These are phyloP conservation scores for Stemphylium vesicarium DNA, from an alignment of 2,329 filamentous ascomycete genomes.

Conservation along the genomic window DNA sequence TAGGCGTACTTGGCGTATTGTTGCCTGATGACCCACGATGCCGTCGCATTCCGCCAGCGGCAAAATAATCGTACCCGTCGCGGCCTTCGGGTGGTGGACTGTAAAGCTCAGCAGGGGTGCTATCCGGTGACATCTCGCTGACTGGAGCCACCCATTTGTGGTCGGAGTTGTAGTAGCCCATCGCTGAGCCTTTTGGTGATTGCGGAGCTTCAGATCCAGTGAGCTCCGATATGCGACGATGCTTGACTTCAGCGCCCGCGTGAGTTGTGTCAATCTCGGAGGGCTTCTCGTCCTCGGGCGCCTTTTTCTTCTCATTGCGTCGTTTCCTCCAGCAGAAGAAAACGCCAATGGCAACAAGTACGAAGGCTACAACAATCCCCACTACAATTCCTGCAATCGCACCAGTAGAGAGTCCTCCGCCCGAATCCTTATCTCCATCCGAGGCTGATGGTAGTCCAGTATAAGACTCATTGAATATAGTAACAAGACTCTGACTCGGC, in stretches of 20 bases:
- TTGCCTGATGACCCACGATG: conserved; percentile 34
- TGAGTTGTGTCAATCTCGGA: conserved; percentile 23
- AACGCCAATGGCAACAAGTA: conserved; percentile 27
- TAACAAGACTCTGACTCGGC: conserved; percentile 25
- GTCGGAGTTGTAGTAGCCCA: conserved; percentile 35
- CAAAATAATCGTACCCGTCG: conserved; percentile 35
- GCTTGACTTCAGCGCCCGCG: conserved; percentile 32
- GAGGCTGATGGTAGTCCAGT: conserved; percentile 1
- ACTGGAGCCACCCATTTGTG: conserved; percentile 40
- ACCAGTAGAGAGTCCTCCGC: conserved; percentile 29
- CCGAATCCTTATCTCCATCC: conserved; percentile 1
- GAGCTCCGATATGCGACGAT: conserved; percentile 44
- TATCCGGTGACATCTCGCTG: conserved; percentile 42
- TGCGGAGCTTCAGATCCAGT: conserved; percentile 36
- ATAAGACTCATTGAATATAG: conserved; percentile 34
- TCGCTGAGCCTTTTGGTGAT: conserved; percentile 32
- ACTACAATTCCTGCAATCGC: conserved; percentile 45
- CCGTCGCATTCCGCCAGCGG: conserved; percentile 22
- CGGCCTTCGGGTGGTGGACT: conserved; percentile 33
- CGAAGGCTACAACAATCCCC: conserved; percentile 38
- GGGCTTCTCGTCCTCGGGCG: neutral
- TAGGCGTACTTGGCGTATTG: conserved; percentile 32
- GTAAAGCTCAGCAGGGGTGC: conserved; percentile 43
- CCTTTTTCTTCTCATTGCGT: conserved; percentile 15
- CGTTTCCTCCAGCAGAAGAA: conserved; percentile 40